Percentiles rank a stretch among this genome's conserved stretches.
These are phyloP conservation scores for Tylopilus rubrobrunneus DNA, from an alignment of 768 basidiomycete species.

Conservation along the genomic window DNA sequence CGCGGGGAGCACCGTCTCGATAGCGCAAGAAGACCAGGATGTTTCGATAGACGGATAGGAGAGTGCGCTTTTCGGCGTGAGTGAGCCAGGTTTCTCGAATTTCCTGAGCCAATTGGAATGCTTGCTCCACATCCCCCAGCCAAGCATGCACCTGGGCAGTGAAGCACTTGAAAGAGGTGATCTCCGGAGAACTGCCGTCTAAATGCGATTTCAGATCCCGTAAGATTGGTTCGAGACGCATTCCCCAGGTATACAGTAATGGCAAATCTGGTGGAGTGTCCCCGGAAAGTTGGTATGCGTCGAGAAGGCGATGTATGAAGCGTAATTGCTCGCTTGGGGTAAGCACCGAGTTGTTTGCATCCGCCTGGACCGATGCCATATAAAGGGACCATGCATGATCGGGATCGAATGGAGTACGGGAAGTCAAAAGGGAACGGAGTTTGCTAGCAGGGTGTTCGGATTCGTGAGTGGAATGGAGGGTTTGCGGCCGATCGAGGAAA, in stretches of 20 bases:
- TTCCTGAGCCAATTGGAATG: slow-evolving; percentile 27
- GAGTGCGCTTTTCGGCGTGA: slow-evolving; percentile 19
- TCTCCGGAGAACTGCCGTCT: slow-evolving; percentile 13
- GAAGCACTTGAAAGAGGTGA: slow-evolving; percentile 27
- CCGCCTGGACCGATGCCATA: slow-evolving; percentile 8
- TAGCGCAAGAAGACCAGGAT: slow-evolving; percentile 36
- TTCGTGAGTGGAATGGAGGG: slow-evolving; percentile 1
- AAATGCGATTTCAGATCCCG: slow-evolving; percentile 25
- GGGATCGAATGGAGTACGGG: slow-evolving; percentile 27
- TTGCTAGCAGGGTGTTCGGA: slow-evolving; percentile 4
- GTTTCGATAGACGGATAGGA: slow-evolving; percentile 34
- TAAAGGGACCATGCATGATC: slow-evolving; percentile 42
- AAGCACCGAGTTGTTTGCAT: slow-evolving; percentile 11
- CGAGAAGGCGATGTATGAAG: slow-evolving; percentile 26
- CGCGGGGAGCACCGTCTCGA: slow-evolving; percentile 29
- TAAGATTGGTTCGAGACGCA: slow-evolving; percentile 34
- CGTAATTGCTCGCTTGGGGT: slow-evolving; percentile 24
- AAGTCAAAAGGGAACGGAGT: slow-evolving; percentile 21
- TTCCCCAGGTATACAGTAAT: slow-evolving; percentile 33
- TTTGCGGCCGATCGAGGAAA: slow-evolving; percentile 6
- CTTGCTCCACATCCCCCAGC: slow-evolving; percentile 34
- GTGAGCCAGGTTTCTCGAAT: slow-evolving; percentile 20
- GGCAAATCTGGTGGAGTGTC: slow-evolving; percentile 17
- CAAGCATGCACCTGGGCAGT: slow-evolving; percentile 34
- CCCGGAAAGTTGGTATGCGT: slow-evolving; percentile 10